phyloP scores from a whole-genome alignment of 2,329 filamentous ascomycete species.

The Sporothrix humicola region DNA sequence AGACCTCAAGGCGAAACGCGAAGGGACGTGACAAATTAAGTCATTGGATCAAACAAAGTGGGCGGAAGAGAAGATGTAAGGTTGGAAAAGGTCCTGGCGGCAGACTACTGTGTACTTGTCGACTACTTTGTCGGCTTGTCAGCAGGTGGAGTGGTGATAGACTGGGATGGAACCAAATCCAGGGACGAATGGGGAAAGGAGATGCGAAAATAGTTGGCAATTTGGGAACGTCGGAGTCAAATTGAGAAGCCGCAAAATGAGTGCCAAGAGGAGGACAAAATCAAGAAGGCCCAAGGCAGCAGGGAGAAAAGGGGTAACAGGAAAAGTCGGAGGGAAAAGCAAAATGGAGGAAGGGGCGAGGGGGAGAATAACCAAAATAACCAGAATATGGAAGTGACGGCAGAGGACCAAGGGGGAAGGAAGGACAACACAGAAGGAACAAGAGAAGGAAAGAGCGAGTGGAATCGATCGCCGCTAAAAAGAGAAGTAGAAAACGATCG shows the following conservation, averaged over 20 bases:
- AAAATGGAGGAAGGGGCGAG: background rate
- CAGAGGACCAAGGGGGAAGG: background rate
- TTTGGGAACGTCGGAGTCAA: constrained; percentile 12
- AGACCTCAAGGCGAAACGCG: constrained; percentile 9
- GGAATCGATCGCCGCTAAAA: background rate
- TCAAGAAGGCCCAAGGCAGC: background rate
- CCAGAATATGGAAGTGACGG: background rate
- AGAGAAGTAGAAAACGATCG: background rate
- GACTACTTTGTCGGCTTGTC: background rate
- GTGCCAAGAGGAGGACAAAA: constrained; percentile 18
- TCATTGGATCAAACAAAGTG: background rate
- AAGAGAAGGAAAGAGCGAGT: too few relatives aligned
- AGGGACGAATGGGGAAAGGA: background rate
- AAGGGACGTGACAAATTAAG: background rate
- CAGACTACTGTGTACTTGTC: background rate
- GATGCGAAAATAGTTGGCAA: background rate
- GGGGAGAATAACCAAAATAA: background rate
- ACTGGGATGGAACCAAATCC: background rate
- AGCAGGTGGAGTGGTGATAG: background rate
- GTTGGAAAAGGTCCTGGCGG: background rate
- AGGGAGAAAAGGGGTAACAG: background rate
- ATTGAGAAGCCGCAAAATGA: constrained; percentile 17
- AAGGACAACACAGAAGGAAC: too few relatives aligned
- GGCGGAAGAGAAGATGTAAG: background rate
- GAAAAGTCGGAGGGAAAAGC: background rate